Evolutionary conservation across 129 eudicot species (phyloP).

Genomic region (Oenanthe sinensis): DNA sequence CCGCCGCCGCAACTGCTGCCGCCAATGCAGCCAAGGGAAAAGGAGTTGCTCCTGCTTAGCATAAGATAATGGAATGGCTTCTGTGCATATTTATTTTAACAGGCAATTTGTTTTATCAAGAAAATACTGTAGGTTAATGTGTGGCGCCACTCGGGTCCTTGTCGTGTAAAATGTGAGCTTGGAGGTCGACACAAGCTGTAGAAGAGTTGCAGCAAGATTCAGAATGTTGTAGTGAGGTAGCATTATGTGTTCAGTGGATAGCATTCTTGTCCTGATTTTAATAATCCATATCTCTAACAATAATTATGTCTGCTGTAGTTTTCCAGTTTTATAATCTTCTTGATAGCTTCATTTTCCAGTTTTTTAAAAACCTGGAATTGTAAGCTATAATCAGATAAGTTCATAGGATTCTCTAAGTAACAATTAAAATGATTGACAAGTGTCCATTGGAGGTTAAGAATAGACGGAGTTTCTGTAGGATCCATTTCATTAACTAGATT

Average conservation of each 20-base stretch:
- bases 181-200: conserved; percentile 2
- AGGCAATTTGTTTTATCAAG: background rate
- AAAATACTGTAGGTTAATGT: background rate
- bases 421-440: background rate
- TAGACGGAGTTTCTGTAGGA: background rate
- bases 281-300: background rate
- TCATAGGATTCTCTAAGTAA: background rate
- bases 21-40: conserved; percentile 64
- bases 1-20: conserved; percentile 58
- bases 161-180: background rate
- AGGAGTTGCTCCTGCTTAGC: conserved; percentile 85
- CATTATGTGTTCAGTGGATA: background rate
- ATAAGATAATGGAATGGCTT: conserved; percentile 15
- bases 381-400: background rate
- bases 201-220: background rate
- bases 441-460: background rate
- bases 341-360: background rate
- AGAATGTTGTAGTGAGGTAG: background rate
- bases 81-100: background rate
- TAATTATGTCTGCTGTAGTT: background rate
- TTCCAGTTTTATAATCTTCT: background rate
- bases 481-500: background rate
- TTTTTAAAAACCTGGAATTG: background rate
- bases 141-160: conserved; percentile 1
- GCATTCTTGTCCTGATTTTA: background rate